A percentile compares a stretch with the other conserved stretches of the same genome.
phyloP scores from a whole-genome alignment of 2,329 filamentous ascomycete genomes.

The Cucurbitaria berberidis region DNA sequence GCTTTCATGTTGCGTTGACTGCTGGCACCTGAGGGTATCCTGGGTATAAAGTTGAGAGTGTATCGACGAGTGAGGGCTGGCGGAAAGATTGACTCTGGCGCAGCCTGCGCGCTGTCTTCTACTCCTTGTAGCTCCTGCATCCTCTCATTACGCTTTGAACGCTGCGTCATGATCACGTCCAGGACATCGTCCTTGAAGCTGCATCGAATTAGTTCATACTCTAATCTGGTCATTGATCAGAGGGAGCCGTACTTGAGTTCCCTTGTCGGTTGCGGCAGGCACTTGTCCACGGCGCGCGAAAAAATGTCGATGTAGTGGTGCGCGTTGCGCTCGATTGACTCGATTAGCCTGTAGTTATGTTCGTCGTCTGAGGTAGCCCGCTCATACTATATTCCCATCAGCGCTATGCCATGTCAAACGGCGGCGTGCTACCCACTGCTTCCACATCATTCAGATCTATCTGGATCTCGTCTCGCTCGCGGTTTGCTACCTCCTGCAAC shows the following conservation, averaged over 20 bases:
- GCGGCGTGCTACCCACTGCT: slow-evolving; percentile 60
- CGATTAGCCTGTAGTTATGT: slow-evolving; percentile 69
- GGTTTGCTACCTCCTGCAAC: slow-evolving; percentile 85
- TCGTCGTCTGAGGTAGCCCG: slow-evolving; percentile 67
- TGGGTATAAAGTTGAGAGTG: slow-evolving; percentile 93
- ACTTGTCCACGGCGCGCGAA: slow-evolving; percentile 83
- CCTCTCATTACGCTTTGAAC: slow-evolving; percentile 82
- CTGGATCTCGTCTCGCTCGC: slow-evolving; percentile 75
- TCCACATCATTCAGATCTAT: slow-evolving; percentile 90
- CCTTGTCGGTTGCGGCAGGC: slow-evolving; percentile 77
- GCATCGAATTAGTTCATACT: slow-evolving; percentile 36
- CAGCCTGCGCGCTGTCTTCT: slow-evolving; percentile 63
- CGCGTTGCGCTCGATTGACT: slow-evolving; percentile 87
- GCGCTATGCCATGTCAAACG: slow-evolving; percentile 1
- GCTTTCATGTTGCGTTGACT: slow-evolving; percentile 65
- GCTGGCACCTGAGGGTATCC: slow-evolving; percentile 73
- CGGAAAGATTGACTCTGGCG: slow-evolving; percentile 81
- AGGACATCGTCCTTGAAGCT: slow-evolving; percentile 97
- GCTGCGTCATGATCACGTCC: slow-evolving; percentile 93
- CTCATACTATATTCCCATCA: slow-evolving; percentile 70
- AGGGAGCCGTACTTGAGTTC: slow-evolving; percentile 71
- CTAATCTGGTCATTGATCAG: neutral
- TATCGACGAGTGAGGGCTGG: slow-evolving; percentile 91
- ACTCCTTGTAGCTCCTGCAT: slow-evolving; percentile 58
- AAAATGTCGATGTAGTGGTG: slow-evolving; percentile 95